These are phyloP conservation scores for Xylariaceae sp. DNA, from an alignment of 2,329 filamentous ascomycete genomes.

Conservation along the genomic window DNA sequence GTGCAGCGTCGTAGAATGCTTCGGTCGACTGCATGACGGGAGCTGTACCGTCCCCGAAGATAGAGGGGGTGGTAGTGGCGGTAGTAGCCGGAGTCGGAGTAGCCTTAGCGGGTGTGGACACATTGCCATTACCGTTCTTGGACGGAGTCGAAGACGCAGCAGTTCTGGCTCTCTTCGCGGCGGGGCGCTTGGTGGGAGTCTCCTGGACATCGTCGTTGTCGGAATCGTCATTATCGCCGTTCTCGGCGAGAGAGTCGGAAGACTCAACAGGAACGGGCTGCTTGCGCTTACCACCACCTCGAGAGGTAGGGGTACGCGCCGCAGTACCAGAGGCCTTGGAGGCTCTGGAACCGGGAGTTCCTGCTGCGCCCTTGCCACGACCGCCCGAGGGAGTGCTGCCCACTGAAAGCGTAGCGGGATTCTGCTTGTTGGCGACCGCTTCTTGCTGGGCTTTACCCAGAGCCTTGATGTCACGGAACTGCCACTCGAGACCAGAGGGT, in stretches of 20 bases:
- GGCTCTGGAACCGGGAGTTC: conserved; percentile 20
- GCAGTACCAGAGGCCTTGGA: no score
- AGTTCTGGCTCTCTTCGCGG: conserved; percentile 14
- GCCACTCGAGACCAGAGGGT: conserved; percentile 63
- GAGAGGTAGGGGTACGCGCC: no score
- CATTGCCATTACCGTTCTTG: neutral
- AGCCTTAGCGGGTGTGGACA: neutral
- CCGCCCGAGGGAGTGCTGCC: conserved; percentile 27
- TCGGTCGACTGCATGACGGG: neutral
- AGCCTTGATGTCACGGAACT: conserved; percentile 63
- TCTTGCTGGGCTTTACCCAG: conserved; percentile 57
- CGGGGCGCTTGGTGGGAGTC: conserved; percentile 25
- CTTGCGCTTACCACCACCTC: conserved; percentile 17
- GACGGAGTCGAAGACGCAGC: conserved; percentile 15
- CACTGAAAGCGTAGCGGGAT: conserved; percentile 51
- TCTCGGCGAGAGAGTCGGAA: conserved; percentile 42
- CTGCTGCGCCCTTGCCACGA: neutral
- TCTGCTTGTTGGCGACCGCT: conserved; percentile 52
- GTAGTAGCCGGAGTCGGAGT: neutral
- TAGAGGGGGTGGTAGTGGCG: neutral
- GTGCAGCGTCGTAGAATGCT: neutral
- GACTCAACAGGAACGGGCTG: no score
- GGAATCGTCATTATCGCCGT: conserved; percentile 15
- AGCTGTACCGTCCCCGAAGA: conserved; percentile 25
- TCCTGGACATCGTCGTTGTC: conserved; percentile 3